Evolutionary conservation across 2,329 filamentous ascomycete genomes (phyloP).

Genomic region (Penicillium decumbens): DNA sequence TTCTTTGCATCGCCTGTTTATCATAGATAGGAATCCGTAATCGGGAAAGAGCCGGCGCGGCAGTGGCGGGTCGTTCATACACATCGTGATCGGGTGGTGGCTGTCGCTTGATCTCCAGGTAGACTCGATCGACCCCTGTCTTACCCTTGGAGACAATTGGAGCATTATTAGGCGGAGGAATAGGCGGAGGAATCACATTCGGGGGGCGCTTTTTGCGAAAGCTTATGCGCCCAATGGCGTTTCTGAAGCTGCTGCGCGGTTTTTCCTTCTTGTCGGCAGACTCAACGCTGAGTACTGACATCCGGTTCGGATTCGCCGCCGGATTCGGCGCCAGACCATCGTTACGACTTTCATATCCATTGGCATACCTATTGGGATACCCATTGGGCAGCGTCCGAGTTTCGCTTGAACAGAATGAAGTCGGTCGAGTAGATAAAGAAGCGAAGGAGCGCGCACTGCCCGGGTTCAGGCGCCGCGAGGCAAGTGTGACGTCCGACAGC

Average conservation of each 20-base stretch:
- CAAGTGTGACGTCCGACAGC: slow-evolving; percentile 31
- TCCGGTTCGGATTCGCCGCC: slow-evolving; percentile 15
- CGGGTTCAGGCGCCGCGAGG: slow-evolving; percentile 27
- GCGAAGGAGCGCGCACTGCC: slow-evolving; percentile 37
- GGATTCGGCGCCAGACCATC: slow-evolving; percentile 5
- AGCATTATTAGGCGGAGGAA: slow-evolving; percentile 25
- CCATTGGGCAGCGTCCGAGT: slow-evolving; percentile 21
- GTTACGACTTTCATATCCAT: slow-evolving; percentile 14
- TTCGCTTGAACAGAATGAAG: slow-evolving; percentile 37
- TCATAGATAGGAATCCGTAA: slow-evolving; percentile 36
- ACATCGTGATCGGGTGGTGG: slow-evolving; percentile 2
- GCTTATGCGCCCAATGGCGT: slow-evolving; percentile 34
- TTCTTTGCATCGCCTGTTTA: slow-evolving; percentile 33
- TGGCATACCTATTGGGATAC: neutral
- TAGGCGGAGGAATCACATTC: slow-evolving; percentile 24
- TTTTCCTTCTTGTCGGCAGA: slow-evolving; percentile 30
- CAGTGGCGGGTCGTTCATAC: slow-evolving; percentile 7
- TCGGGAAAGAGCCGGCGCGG: slow-evolving; percentile 19
- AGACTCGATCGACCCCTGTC: slow-evolving; percentile 34
- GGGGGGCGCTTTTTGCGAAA: slow-evolving; percentile 36
- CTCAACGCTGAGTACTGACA: slow-evolving; percentile 28
- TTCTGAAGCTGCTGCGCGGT: slow-evolving; percentile 31
- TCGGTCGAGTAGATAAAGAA: slow-evolving; percentile 39
- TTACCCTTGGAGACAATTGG: slow-evolving; percentile 27
- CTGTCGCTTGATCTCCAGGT: slow-evolving; percentile 24